A percentile compares a stretch with the other conserved stretches of the same genome.
phyloP scores from a whole-genome alignment of 306 rosid species.

The Argentina anserina region DNA sequence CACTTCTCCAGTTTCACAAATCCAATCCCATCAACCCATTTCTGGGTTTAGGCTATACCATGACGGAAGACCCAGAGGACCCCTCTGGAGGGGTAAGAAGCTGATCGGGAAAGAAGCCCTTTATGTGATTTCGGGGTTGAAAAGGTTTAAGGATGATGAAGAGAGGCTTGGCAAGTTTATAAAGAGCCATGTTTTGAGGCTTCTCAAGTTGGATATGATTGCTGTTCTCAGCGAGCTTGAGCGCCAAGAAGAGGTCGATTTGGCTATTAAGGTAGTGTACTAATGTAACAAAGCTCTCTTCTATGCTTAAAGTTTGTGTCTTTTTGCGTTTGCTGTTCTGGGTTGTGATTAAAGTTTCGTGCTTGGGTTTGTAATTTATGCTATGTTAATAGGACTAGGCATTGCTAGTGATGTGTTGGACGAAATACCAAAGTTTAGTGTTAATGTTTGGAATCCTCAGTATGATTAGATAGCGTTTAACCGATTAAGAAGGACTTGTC shows the following conservation, averaged over 20 bases:
- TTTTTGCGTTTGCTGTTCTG: slow-evolving; percentile 5
- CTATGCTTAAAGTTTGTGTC: background rate
- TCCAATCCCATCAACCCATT: slow-evolving; percentile 18
- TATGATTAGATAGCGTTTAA: background rate
- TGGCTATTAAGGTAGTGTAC: slow-evolving; percentile 63
- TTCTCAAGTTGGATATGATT: slow-evolving; percentile 75
- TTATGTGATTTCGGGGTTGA: slow-evolving; percentile 64
- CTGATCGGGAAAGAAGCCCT: slow-evolving; percentile 86
- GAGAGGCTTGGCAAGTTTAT: slow-evolving; percentile 70
- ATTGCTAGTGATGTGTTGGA: slow-evolving; percentile 41
- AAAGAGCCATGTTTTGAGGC: slow-evolving; percentile 60
- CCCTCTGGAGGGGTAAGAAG: slow-evolving; percentile 95
- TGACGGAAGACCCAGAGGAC: slow-evolving; percentile 95
- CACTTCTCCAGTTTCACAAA: slow-evolving; percentile 16
- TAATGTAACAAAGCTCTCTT: background rate
- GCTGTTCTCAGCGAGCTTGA: slow-evolving; percentile 88
- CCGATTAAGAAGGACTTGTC: background rate
- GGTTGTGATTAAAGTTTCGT: background rate
- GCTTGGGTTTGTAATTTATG: slow-evolving; percentile 1
- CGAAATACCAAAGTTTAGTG: slow-evolving; percentile 25
- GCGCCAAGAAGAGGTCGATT: slow-evolving; percentile 83
- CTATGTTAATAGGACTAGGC: background rate
- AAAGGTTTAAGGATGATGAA: slow-evolving; percentile 70
- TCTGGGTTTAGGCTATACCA: slow-evolving; percentile 55
- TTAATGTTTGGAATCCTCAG: slow-evolving; percentile 1